These are phyloP conservation scores for Dactylellina sp. DNA, from an alignment of 2,329 filamentous ascomycete genomes.

Conservation along the genomic window DNA sequence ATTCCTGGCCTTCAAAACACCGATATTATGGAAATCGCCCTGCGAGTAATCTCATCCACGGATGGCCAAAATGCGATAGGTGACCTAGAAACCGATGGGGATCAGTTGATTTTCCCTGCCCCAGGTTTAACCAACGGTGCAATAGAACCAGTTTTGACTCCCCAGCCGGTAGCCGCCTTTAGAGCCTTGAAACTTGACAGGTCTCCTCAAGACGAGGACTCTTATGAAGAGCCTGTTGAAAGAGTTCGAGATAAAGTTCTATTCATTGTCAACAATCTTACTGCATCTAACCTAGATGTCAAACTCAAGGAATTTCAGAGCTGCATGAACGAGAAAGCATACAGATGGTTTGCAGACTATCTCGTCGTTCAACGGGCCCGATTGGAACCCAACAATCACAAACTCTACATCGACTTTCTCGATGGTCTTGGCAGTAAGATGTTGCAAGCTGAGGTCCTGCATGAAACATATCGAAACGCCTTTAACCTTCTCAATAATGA, in stretches of 20 bases:
- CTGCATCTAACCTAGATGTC: conserved; percentile 83
- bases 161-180: conserved; percentile 72
- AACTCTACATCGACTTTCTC: conserved; percentile 89
- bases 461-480: conserved; percentile 90
- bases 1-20: conserved; percentile 85
- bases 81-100: conserved; percentile 35
- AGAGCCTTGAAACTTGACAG: conserved; percentile 81
- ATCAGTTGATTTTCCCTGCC: conserved; percentile 62
- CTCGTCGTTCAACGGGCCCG: conserved; percentile 96
- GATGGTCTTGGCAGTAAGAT: conserved; percentile 81
- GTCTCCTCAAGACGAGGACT: conserved; percentile 70
- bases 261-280: conserved; percentile 97
- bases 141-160: conserved; percentile 61
- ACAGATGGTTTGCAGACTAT: conserved; percentile 96
- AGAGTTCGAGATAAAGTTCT: conserved; percentile 92
- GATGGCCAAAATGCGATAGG: conserved; percentile 60
- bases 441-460: conserved; percentile 87
- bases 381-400: conserved; percentile 95
- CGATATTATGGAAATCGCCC: conserved; percentile 83
- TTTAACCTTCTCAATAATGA: conserved; percentile 91
- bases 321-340: conserved; percentile 81
- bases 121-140: conserved; percentile 39
- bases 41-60: conserved; percentile 72
- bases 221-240: conserved; percentile 83
- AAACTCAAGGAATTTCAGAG: conserved; percentile 86